Conservation (phyloP, 495 filamentous ascomycete species). For the Xylaria flabelliformis region DNA sequence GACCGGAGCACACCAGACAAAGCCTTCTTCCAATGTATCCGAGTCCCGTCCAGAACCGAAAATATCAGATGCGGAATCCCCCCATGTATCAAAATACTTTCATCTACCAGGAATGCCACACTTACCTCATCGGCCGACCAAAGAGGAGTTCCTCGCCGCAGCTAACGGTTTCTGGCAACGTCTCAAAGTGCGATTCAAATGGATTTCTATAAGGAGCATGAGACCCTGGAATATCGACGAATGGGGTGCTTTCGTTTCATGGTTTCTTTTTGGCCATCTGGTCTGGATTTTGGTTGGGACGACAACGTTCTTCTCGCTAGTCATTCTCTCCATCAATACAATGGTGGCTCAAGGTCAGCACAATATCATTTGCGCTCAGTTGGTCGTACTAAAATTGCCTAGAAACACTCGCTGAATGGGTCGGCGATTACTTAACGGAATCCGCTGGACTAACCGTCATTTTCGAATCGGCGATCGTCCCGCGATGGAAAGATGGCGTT, state of each 20-base stretch:
- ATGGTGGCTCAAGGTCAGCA: conserved; percentile 88
- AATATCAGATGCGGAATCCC: conserved; percentile 42
- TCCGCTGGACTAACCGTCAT: conserved; percentile 95
- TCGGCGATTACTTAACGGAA: conserved; percentile 94
- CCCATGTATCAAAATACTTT: conserved; percentile 58
- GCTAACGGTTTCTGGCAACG: conserved; percentile 92
- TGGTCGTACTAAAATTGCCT: conserved; percentile 24
- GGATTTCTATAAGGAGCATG: conserved; percentile 93
- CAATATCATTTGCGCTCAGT: background rate
- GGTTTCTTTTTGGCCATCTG: conserved; percentile 91
- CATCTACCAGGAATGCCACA: conserved; percentile 68
- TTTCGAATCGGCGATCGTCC: conserved; percentile 97
- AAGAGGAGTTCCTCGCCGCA: conserved; percentile 90
- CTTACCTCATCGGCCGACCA: conserved; percentile 85
- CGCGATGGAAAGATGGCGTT: conserved; percentile 90
- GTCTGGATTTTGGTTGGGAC: conserved; percentile 95
- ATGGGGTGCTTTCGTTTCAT: conserved; percentile 92
- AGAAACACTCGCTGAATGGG: conserved; percentile 92
- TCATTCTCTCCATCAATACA: conserved; percentile 90
- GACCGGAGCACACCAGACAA: conserved; percentile 30
- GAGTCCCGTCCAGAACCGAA: conserved; percentile 27
- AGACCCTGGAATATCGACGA: conserved; percentile 97
- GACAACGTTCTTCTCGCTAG: conserved; percentile 93
- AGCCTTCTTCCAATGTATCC: conserved; percentile 24
- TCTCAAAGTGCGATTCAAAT: conserved; percentile 93